Base-by-base conservation (phyloP, 2,329 filamentous ascomycete species). In the Aaosphaeria pasadenensis region DNA sequence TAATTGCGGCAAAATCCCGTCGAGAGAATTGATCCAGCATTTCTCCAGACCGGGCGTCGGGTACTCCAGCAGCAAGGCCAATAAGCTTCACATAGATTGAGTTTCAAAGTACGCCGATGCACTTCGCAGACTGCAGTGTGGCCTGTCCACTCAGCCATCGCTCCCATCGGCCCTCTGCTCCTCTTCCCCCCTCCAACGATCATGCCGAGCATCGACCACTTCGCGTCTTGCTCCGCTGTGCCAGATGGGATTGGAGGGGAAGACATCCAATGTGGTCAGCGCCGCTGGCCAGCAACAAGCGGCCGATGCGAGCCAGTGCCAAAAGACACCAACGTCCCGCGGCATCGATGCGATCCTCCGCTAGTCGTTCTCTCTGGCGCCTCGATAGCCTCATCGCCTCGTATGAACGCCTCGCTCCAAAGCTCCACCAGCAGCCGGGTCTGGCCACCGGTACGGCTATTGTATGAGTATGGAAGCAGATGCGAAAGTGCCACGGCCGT, bases 141-240 rank as follows among this genome's bases (percentile, higher is more conserved):
- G 54, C 58, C 58, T 61, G 60, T 57, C 55, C 53, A 44, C 50
- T 44, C 57, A 56, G 53, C 46, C 39, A 45, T 39, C 47, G 52
- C 52, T 42, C 47, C 73, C 30, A 58, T 69, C 35, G 63, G 51
- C 46, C 50, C 50, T 48, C 49, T 43, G 44, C 68, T 73, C 36
- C 62, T 43, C 48, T 45, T 49, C 49, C 71, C 56, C 28, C 59
- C 41, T 52, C 66, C 61, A 58, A n/a, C 33, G 9, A 36, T 11
- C 43, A 11, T 44, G 58, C 39, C 39, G 39, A 33, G 56, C 60
- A 50, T 74, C 67, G 38, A 82, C 74, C 5, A 72, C 69, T 13
- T 11, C 17, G 72, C 67, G 11, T 69, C 69, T 40, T 83, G 74
- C 30, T 67, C 68, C 33, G 71, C 68, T 1, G 77, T 76, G 49